phyloP scores from a whole-genome alignment of 2,329 filamentous ascomycete species.

The Alternaria brassicicola region DNA sequence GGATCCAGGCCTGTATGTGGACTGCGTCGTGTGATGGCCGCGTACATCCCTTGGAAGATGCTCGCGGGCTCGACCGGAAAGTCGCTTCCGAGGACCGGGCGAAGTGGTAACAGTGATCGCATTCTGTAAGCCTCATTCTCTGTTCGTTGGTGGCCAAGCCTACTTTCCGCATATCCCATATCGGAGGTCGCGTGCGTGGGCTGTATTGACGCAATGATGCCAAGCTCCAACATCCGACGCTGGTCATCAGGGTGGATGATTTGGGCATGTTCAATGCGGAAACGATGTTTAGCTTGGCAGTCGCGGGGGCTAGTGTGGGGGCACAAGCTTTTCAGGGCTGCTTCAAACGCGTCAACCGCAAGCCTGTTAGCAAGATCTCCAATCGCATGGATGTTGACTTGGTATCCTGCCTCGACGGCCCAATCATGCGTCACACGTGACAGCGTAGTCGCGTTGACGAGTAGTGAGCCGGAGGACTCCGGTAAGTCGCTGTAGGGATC shows the following conservation, averaged over 20 bases:
- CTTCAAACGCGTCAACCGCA: slow-evolving; percentile 67
- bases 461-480: slow-evolving; percentile 66
- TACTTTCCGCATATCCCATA: slow-evolving; percentile 68
- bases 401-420: slow-evolving; percentile 63
- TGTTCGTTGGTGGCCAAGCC: slow-evolving; percentile 64
- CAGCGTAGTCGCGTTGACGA: slow-evolving; percentile 68
- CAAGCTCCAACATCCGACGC: slow-evolving; percentile 61
- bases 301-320: slow-evolving; percentile 45
- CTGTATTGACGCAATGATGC: slow-evolving; percentile 72
- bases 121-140: slow-evolving; percentile 68
- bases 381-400: slow-evolving; percentile 76
- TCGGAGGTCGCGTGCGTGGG: slow-evolving; percentile 75
- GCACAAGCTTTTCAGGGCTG: slow-evolving; percentile 62
- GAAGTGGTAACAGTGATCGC: slow-evolving; percentile 62
- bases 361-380: slow-evolving; percentile 71
- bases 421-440: slow-evolving; percentile 62
- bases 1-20: slow-evolving; percentile 56
- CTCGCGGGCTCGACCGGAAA: slow-evolving; percentile 74
- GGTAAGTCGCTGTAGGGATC: slow-evolving; percentile 71
- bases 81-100: slow-evolving; percentile 68
- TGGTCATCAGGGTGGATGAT: slow-evolving; percentile 73
- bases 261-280: slow-evolving; percentile 74
- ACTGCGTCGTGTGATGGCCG: slow-evolving; percentile 66
- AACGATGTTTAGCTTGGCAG: slow-evolving; percentile 63
- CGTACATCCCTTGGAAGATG: slow-evolving; percentile 72